A percentile compares a stretch with the other conserved stretches of the same genome.
Evolutionary conservation across 306 rosid genomes (phyloP).

Genomic region (Vigna trinervia): DNA sequence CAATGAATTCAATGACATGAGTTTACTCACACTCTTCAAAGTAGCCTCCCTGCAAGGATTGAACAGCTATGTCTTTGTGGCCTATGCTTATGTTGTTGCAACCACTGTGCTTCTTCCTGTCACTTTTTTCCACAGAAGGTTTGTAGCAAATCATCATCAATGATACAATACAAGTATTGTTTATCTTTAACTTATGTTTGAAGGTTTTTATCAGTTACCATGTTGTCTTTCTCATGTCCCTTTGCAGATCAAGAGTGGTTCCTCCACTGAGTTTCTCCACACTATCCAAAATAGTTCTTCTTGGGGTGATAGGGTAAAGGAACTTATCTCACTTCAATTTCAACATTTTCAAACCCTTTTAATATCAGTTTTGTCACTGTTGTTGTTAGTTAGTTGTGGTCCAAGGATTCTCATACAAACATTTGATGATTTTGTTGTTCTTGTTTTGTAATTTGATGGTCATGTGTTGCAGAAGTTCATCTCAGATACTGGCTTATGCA

Average conservation of each 20-base stretch:
- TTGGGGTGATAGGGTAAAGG: constrained; percentile 77
- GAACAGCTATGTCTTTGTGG: constrained; percentile 86
- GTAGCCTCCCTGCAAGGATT: constrained; percentile 78
- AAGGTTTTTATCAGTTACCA: background rate
- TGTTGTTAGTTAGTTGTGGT: background rate
- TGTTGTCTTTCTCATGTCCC: background rate
- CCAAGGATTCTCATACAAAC: background rate
- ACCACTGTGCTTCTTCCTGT: constrained; percentile 72
- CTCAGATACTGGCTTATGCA: constrained; percentile 76
- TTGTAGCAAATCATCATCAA: background rate
- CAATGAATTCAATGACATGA: constrained; percentile 71
- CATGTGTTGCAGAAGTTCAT: constrained; percentile 61
- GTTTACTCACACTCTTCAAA: constrained; percentile 79
- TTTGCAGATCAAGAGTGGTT: constrained; percentile 66
- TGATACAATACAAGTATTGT: background rate
- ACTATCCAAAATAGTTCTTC: constrained; percentile 68
- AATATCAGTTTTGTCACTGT: background rate
- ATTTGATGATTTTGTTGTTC: background rate
- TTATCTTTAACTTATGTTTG: background rate
- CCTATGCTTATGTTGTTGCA: constrained; percentile 78
- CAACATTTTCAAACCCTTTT: background rate
- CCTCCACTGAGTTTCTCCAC: constrained; percentile 76
- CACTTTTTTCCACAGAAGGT: constrained; percentile 61
- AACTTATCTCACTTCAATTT: background rate
- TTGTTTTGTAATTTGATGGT: constrained; percentile 12